phyloP scores from a whole-genome alignment of 2,329 filamentous ascomycete species.

The Passalora sequoiae region DNA sequence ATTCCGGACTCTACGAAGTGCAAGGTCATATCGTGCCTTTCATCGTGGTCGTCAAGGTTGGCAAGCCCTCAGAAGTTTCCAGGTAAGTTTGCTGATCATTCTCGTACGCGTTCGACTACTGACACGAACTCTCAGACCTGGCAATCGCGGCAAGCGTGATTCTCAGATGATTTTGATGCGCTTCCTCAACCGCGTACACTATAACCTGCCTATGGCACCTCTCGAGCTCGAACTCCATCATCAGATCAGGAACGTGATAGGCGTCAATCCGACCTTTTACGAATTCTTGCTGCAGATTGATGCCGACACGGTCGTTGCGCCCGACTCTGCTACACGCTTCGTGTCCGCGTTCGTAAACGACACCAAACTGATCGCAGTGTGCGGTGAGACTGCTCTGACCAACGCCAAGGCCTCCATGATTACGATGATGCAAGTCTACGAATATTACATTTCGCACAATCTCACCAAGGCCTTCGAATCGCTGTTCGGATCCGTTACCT shows the following conservation, averaged over 20 bases:
- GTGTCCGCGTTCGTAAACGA: slow-evolving; percentile 87
- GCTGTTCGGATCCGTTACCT: slow-evolving; percentile 94
- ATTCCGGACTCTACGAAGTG: slow-evolving; percentile 95
- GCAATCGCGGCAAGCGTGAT: slow-evolving; percentile 98
- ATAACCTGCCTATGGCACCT: slow-evolving; percentile 93
- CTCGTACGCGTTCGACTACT: slow-evolving; percentile 1
- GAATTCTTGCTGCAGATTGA: slow-evolving; percentile 96
- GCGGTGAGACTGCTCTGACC: slow-evolving; percentile 87
- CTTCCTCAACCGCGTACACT: slow-evolving; percentile 98
- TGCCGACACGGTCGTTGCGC: slow-evolving; percentile 88
- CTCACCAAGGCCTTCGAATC: slow-evolving; percentile 95
- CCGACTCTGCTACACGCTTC: slow-evolving; percentile 86
- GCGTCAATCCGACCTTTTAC: slow-evolving; percentile 97
- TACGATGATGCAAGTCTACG: slow-evolving; percentile 99
- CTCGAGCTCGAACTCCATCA: slow-evolving; percentile 98
- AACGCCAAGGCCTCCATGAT: slow-evolving; percentile 91
- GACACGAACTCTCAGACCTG: slow-evolving; percentile 50
- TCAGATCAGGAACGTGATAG: slow-evolving; percentile 97
- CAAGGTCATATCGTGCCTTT: slow-evolving; percentile 98
- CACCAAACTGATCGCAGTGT: slow-evolving; percentile 86
- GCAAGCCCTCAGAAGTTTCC: slow-evolving; percentile 70
- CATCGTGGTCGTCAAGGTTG: slow-evolving; percentile 93
- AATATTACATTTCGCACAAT: slow-evolving; percentile 99
- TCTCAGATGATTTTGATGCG: slow-evolving; percentile 98
- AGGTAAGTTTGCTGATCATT: slow-evolving; percentile 31